Evolutionary conservation across 257 asterid species (phyloP).

Genomic region (Eustoma russellianum): DNA sequence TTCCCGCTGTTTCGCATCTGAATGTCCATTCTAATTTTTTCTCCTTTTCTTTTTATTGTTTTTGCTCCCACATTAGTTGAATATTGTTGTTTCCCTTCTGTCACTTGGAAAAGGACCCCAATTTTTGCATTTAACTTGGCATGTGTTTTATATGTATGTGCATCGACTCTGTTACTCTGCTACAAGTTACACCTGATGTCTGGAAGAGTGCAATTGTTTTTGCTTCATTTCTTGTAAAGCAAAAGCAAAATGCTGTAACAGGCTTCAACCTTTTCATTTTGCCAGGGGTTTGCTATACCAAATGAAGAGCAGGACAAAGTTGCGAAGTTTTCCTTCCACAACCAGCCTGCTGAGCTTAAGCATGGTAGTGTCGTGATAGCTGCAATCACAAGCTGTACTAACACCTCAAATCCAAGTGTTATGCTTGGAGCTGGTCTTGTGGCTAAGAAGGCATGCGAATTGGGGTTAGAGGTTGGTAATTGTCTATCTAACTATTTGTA

Average conservation of each 20-base stretch:
- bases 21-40: too few relatives aligned
- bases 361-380: slow-evolving; percentile 95
- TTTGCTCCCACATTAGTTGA: too few relatives aligned
- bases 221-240: too few relatives aligned
- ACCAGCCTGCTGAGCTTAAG: slow-evolving; percentile 74
- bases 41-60: too few relatives aligned
- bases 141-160: too few relatives aligned
- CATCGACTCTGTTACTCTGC: neutral
- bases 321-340: slow-evolving; percentile 56
- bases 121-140: neutral
- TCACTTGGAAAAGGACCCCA: neutral
- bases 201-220: too few relatives aligned
- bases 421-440: slow-evolving; percentile 99
- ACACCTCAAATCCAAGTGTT: slow-evolving; percentile 96
- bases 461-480: slow-evolving; percentile 77
- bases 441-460: slow-evolving; percentile 86
- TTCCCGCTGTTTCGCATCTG: neutral
- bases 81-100: neutral
- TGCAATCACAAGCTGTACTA: slow-evolving; percentile 91
- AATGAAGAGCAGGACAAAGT: slow-evolving; percentile 74
- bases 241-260: neutral
- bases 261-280: slow-evolving; percentile 4
- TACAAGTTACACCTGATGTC: too few relatives aligned
- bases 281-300: slow-evolving; percentile 78
- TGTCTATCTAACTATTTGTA: neutral